phyloP scores from a whole-genome alignment of 2,329 filamentous ascomycete genomes.

The Clonostachys rhizophaga region DNA sequence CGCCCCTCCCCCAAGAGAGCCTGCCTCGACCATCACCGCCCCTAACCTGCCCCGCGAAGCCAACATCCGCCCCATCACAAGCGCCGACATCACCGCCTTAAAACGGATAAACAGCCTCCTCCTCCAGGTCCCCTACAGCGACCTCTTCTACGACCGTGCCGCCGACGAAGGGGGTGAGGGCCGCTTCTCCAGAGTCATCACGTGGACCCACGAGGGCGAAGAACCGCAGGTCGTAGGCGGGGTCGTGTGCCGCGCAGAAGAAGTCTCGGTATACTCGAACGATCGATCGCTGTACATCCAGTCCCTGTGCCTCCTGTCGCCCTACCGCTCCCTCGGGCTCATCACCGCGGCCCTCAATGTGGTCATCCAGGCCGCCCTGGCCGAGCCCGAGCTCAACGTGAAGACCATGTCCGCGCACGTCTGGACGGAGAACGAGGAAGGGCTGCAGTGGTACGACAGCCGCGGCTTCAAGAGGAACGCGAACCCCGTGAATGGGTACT shows the following conservation, averaged over 20 bases:
- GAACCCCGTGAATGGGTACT: slow-evolving; percentile 51
- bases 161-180: slow-evolving; percentile 42
- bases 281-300: slow-evolving; percentile 53
- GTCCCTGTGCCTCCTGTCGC: slow-evolving; percentile 57
- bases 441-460: slow-evolving; percentile 55
- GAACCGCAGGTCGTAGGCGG: slow-evolving; percentile 53
- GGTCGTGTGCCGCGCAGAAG: slow-evolving; percentile 58
- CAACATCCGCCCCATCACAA: slow-evolving; percentile 43
- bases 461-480: slow-evolving; percentile 49
- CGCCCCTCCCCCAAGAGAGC: slow-evolving; percentile 8
- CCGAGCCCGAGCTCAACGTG: slow-evolving; percentile 29
- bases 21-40: slow-evolving; percentile 9
- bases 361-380: slow-evolving; percentile 32
- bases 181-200: slow-evolving; percentile 55
- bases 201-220: slow-evolving; percentile 42
- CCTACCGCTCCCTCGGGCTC: slow-evolving; percentile 57
- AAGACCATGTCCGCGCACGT: slow-evolving; percentile 57
- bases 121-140: slow-evolving; percentile 59
- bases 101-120: slow-evolving; percentile 62
- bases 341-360: slow-evolving; percentile 52
- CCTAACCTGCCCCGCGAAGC: slow-evolving; percentile 39
- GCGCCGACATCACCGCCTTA: slow-evolving; percentile 50
- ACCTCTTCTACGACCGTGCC: slow-evolving; percentile 56
- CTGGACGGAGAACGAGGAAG: slow-evolving; percentile 63
- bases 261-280: slow-evolving; percentile 8